Evolutionary conservation across 2,329 filamentous ascomycete genomes (phyloP).

Genomic region (Hawksworthiomyces lignivorus): DNA sequence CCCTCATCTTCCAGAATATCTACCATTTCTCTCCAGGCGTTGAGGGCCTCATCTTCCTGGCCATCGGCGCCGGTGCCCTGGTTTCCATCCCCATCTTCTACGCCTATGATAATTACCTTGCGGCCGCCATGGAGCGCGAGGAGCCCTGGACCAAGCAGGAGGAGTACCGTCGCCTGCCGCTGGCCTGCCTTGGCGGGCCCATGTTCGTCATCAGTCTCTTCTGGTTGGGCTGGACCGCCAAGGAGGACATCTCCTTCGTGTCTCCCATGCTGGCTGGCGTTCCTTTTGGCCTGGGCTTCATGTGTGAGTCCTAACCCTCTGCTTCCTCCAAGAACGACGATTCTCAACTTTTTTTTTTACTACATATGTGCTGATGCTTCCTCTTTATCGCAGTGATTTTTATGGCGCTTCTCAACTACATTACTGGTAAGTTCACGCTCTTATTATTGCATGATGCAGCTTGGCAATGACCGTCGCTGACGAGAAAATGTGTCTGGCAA

Average conservation of each 20-base stretch:
- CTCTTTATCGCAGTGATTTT: slow-evolving; percentile 36
- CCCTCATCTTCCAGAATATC: slow-evolving; percentile 56
- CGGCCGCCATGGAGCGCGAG: slow-evolving; percentile 38
- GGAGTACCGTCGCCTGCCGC: slow-evolving; percentile 61
- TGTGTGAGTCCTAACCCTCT: slow-evolving; percentile 26
- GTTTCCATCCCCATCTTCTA: slow-evolving; percentile 55
- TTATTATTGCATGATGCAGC: not conserved
- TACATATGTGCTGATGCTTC: not conserved
- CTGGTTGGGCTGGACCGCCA: slow-evolving; percentile 55
- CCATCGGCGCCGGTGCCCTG: slow-evolving; percentile 56
- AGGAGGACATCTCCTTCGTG: slow-evolving; percentile 39
- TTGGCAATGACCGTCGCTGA: not conserved
- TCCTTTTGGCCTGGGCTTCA: slow-evolving; percentile 54
- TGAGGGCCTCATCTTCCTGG: slow-evolving; percentile 60
- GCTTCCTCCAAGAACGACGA: not conserved
- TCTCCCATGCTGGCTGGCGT: slow-evolving; percentile 53
- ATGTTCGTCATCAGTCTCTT: slow-evolving; percentile 50
- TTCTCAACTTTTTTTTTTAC: too few relatives aligned
- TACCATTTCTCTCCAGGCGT: slow-evolving; percentile 58
- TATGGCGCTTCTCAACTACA: slow-evolving; percentile 43
- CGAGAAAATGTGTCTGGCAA: too few relatives aligned
- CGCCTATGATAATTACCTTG: slow-evolving; percentile 54
- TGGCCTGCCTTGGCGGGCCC: slow-evolving; percentile 64
- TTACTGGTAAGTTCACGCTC: slow-evolving; percentile 4
- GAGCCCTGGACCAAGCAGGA: slow-evolving; percentile 54